Base-by-base conservation (phyloP, 2,329 filamentous ascomycete species). In the Diplodia scrobiculata region DNA sequence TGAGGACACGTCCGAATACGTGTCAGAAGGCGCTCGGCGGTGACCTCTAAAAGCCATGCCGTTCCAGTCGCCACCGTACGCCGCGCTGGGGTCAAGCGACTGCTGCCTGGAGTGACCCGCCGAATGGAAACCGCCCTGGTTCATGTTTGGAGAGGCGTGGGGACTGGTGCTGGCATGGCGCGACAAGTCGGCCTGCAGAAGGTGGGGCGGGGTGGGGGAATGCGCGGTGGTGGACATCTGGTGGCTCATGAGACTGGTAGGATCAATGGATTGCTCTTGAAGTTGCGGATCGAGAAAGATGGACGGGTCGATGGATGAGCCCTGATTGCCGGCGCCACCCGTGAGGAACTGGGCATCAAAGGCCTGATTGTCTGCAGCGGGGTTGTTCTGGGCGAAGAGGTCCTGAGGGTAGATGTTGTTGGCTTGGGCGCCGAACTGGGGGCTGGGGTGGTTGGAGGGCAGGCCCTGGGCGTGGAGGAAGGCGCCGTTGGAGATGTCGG, bases 11-110 rank as follows among this genome's bases (percentile, higher is more conserved):
- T 97, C 94, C 2, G 92, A 97, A 73, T 89, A 92, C 71, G 81
- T 79, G 70, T 97, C 94, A n/a, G 93, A 97, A 0, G 91, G 91
- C 45, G 87, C 88, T 73, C 93, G 87, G 71, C 92, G 86, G 75
- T 97, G 94, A n/a, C 86, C 83, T 70, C 91, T 89, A 73, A 96
- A 97, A 67, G 82, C 79, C 71, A 84, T 84, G 73, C 80, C 82
- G 38, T 81, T 80, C 87, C 87, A 89, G 68, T 89, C 87, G 58
- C 81, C 79, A 63, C 80, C 79, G 70, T 84, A 89, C 59, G 85
- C 84, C 2, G 86, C 84, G 69, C 80, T 86, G 5, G 87, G 87
- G 69, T 88, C 86, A 36, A 89, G 77, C 25, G 86, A 88, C 21
- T 83, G 79, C 71, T 87, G 82, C 64, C 86, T 82, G 63, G 86